A percentile compares a stretch with the other conserved stretches of the same genome.
Conservation (phyloP, 257 asterid species). For the Primulina huaijiensis region DNA sequence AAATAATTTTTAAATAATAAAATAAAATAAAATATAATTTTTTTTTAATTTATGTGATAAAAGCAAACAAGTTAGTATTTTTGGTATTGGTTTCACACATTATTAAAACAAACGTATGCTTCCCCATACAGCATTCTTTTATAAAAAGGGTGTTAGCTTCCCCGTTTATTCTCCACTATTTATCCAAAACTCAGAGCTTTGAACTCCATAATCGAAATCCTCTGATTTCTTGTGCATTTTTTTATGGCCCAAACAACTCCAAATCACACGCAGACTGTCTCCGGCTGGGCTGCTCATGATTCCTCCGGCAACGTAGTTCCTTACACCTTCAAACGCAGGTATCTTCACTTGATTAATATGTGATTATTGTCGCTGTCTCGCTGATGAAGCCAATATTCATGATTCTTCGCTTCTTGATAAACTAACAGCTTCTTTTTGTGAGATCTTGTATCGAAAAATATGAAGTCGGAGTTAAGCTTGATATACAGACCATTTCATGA, state of each 20-base stretch:
- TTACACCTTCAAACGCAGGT: conserved; percentile 49
- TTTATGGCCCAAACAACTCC: conserved; percentile 50
- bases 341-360: neutral
- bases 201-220: too few relatives aligned
- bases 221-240: neutral
- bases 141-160: neutral
- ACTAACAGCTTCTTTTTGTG: neutral
- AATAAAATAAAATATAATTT: too few relatives aligned
- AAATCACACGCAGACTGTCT: conserved; percentile 51
- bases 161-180: neutral
- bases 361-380: too few relatives aligned
- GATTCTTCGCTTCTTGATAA: too few relatives aligned
- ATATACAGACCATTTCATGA: too few relatives aligned
- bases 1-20: too few relatives aligned
- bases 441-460: too few relatives aligned
- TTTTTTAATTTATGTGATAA: too few relatives aligned
- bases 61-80: too few relatives aligned
- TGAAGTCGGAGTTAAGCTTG: too few relatives aligned
- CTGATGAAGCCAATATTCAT: neutral
- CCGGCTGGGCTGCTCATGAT: conserved; percentile 62
- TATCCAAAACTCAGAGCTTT: neutral
- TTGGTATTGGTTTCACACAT: too few relatives aligned
- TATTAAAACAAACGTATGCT: neutral
- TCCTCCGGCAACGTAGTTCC: conserved; percentile 44
- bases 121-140: neutral